A percentile compares a stretch with the other conserved stretches of the same genome.
Conservation (phyloP, 2,329 filamentous ascomycete genomes). For the Knufia fluminis region DNA sequence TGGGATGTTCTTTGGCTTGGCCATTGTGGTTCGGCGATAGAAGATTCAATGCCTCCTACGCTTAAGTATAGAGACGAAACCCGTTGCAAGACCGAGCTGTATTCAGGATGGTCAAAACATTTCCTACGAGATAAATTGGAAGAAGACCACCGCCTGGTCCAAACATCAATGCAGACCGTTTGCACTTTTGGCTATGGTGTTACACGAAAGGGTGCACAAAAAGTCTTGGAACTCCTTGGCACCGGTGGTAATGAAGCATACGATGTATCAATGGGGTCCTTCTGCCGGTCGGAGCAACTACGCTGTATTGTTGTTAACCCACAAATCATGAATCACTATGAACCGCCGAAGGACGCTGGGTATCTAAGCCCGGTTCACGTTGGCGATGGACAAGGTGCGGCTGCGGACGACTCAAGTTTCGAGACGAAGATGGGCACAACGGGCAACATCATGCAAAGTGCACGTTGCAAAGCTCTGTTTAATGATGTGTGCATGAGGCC, state of each 20-base stretch:
- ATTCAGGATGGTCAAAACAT: too few species aligned
- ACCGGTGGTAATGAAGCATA: too few species aligned
- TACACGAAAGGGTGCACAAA: slow-evolving; percentile 8
- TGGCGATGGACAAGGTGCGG: slow-evolving; percentile 9
- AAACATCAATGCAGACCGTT: too few species aligned
- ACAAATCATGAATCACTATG: too few species aligned
- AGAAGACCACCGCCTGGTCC: too few species aligned
- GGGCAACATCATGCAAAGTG: slow-evolving; percentile 10
- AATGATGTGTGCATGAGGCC: slow-evolving; percentile 8
- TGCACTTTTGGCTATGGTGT: too few species aligned
- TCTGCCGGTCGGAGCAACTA: too few species aligned
- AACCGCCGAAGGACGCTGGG: slow-evolving; percentile 5
- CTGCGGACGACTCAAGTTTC: slow-evolving; percentile 1
- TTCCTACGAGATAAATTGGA: too few species aligned
- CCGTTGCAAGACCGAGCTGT: slow-evolving; percentile 10
- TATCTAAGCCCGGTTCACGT: slow-evolving; percentile 10
- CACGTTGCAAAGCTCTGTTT: slow-evolving; percentile 10
- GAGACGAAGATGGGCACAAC: slow-evolving; percentile 3
- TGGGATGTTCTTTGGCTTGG: slow-evolving; percentile 35
- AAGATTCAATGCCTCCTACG: slow-evolving; percentile 7
- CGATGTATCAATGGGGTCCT: too few species aligned
- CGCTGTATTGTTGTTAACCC: too few species aligned
- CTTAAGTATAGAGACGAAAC: slow-evolving; percentile 4
- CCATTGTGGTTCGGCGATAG: slow-evolving; percentile 25
- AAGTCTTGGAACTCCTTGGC: slow-evolving; percentile 2